Evolutionary conservation across 1,284 basidiomycete genomes (phyloP).

Genomic region (Microstroma glucosiphilum): DNA sequence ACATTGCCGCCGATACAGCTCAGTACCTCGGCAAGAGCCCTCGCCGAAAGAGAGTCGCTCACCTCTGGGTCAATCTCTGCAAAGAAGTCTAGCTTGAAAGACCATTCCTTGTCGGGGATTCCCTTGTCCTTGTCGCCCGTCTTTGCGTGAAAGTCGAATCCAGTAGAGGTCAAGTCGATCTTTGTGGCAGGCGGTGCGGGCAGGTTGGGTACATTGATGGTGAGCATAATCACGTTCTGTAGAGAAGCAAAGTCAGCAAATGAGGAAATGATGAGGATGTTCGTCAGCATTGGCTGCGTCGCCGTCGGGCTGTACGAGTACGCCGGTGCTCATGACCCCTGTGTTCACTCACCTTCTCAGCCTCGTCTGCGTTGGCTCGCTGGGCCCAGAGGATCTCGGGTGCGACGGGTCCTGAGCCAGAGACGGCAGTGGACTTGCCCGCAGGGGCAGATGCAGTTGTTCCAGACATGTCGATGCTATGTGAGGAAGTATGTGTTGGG

Average conservation of each 20-base stretch:
- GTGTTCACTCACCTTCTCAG: conserved; percentile 33
- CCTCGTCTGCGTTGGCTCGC: conserved; percentile 37
- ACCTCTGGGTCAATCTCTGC: conserved; percentile 45
- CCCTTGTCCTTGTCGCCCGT: conserved; percentile 35
- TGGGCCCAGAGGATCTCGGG: conserved; percentile 51
- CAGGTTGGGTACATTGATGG: conserved; percentile 50
- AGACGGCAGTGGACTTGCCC: conserved; percentile 11
- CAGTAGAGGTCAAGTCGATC: conserved; percentile 37
- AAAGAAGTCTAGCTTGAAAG: conserved; percentile 46
- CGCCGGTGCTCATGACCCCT: too few species aligned
- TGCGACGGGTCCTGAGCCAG: conserved; percentile 18
- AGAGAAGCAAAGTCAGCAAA: neutral
- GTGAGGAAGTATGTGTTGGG: neutral
- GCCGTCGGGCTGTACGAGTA: neutral
- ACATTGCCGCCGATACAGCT: neutral
- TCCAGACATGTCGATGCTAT: neutral
- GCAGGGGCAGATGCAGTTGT: conserved; percentile 16
- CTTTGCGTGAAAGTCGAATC: conserved; percentile 39
- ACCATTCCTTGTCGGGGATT: conserved; percentile 41
- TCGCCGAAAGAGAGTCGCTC: too few species aligned
- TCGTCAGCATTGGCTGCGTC: neutral
- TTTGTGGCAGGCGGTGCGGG: conserved; percentile 38
- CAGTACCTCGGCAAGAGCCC: too few species aligned
- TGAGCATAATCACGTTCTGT: conserved; percentile 46
- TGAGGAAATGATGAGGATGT: neutral